Base-by-base conservation (phyloP, 2,329 filamentous ascomycete genomes). In the Nannizziopsis arthrosporioides region DNA sequence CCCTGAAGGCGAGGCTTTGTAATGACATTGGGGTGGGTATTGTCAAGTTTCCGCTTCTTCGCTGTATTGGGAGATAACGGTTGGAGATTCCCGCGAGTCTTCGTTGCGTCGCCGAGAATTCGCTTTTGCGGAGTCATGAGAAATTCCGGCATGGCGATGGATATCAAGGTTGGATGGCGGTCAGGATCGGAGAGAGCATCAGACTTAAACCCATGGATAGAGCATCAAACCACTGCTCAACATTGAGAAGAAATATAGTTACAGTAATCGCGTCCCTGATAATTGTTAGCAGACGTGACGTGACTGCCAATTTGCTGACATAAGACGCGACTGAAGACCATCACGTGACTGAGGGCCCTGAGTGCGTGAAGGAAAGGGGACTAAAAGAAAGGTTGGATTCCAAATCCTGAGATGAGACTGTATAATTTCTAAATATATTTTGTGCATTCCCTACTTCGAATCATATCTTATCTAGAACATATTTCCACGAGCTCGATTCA, bases 1-100 rank as follows among this genome's bases (percentile, higher is more conserved):
- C 76, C 77, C 56, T 83, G 77, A 2, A 82, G 81, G 47, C 58
- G 55, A 1, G 78, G 76, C 47, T 75, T 77, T 57, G 84, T 74
- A 49, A 75, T 74, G 30, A 73, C 70, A 10, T 73, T 67, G 5
- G 74, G 64, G 37, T 60, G 53, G 35, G 58, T 57, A 48, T 66
- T 63, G 50, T 92, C 85, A 51, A 94, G 74, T 67, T 86, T 93
- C 54, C 86, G 77, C 69, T 92, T 94, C 74, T 96, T 96, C 44
- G 77, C 69, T 1, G 80, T 57, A 19, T 58, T 64, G 17, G 68
- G 65, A 32, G 81, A 77, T 1, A 76, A 70, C 18, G 63, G 61
- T 53, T 76, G 64, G 8, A 50, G 32, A 52, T 83, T 84, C 57
- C 75, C 76, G 51, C 77, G 75, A 55, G 75, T 73, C 58, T 75